These are phyloP conservation scores for Parafenestella ontariensis DNA, from an alignment of 2,329 filamentous ascomycete species.

Conservation along the genomic window DNA sequence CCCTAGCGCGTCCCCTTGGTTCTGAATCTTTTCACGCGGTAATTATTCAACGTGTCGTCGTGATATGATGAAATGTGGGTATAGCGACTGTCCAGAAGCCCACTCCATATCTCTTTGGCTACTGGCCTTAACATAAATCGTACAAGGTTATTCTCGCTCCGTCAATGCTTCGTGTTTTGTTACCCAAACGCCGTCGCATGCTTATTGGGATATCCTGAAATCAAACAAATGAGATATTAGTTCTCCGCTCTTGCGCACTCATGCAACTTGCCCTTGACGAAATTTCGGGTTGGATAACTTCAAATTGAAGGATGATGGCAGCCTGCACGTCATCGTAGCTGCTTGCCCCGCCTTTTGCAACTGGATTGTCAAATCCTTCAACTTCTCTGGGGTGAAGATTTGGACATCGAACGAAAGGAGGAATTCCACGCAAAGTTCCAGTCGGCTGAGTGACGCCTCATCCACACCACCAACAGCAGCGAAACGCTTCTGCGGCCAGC, in stretches of 20 bases:
- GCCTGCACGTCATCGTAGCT: slow-evolving; percentile 39
- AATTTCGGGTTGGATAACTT: slow-evolving; percentile 36
- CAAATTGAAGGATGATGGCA: slow-evolving; percentile 46
- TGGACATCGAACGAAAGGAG: slow-evolving; percentile 52
- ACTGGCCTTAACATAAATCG: background rate
- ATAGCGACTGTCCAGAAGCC: slow-evolving; percentile 1
- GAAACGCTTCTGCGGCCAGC: slow-evolving; percentile 83
- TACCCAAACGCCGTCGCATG: slow-evolving; percentile 32
- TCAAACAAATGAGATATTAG: slow-evolving; percentile 19
- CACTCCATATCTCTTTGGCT: background rate
- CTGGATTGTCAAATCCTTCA: slow-evolving; percentile 43
- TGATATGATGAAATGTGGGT: background rate
- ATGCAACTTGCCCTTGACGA: slow-evolving; percentile 27
- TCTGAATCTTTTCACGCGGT: background rate
- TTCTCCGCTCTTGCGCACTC: background rate
- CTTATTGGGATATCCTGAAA: slow-evolving; percentile 33
- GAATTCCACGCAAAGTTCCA: slow-evolving; percentile 77
- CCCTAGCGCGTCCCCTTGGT: background rate
- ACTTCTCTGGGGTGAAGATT: slow-evolving; percentile 44
- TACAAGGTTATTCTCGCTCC: slow-evolving; percentile 11
- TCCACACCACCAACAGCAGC: slow-evolving; percentile 89
- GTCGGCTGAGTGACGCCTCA: slow-evolving; percentile 77
- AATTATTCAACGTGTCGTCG: background rate
- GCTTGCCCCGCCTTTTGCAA: slow-evolving; percentile 51
- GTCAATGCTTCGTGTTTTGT: slow-evolving; percentile 17